Evolutionary conservation across 345 rosid genomes (phyloP).

Genomic region (Geranium brycei): DNA sequence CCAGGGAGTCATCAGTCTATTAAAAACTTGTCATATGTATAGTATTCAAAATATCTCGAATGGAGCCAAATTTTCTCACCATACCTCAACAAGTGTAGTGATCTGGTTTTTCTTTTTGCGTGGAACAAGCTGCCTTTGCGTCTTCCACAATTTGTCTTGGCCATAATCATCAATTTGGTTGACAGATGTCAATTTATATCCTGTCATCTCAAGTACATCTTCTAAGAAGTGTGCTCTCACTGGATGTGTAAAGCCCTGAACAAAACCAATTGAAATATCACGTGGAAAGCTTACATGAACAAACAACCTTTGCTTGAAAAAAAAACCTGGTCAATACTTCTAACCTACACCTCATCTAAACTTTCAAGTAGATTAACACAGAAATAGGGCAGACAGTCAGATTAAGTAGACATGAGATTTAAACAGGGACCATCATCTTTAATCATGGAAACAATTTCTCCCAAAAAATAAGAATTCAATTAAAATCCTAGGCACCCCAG

Average conservation of each 20-base stretch:
- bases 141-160: constrained; percentile 95
- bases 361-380: neutral
- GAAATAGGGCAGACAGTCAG: neutral
- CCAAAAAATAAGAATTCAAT: too few relatives aligned
- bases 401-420: neutral
- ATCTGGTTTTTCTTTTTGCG: constrained; percentile 91
- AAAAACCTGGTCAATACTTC: neutral
- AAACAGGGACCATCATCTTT: too few relatives aligned
- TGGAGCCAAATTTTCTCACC: neutral
- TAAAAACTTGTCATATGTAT: neutral
- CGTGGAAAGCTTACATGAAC: neutral
- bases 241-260: constrained; percentile 86
- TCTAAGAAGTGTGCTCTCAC: constrained; percentile 78
- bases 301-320: neutral
- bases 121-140: constrained; percentile 72
- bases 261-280: constrained; percentile 4
- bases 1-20: neutral
- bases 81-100: constrained; percentile 91
- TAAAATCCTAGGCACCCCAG: too few relatives aligned
- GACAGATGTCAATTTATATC: constrained; percentile 73
- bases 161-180: constrained; percentile 99
- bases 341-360: neutral
- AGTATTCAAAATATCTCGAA: neutral
- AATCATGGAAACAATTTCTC: too few relatives aligned
- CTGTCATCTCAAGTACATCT: constrained; percentile 78